A percentile compares a stretch with the other conserved stretches of the same genome.
phyloP scores from a whole-genome alignment of 2,329 filamentous ascomycete species.

The Juglanconis oblonga region DNA sequence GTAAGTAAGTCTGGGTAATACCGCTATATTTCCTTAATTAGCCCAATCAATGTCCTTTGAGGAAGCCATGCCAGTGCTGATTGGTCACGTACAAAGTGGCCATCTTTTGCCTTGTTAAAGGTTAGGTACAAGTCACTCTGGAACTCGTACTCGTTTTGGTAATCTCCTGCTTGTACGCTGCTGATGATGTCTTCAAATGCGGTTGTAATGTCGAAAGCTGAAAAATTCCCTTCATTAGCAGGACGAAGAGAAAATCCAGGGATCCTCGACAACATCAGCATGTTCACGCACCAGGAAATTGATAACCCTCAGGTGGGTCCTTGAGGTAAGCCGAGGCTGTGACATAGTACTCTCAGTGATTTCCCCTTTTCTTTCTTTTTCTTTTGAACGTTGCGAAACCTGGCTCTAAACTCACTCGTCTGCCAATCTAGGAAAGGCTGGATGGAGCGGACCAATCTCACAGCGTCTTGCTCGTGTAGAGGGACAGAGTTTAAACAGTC shows the following conservation, averaged over 20 bases:
- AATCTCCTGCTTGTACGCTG: conserved; percentile 1
- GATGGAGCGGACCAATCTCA: conserved; percentile 5
- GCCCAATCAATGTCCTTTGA: not conserved
- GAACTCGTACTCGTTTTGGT: conserved; percentile 10
- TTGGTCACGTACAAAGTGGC: not conserved
- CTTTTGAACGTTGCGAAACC: not conserved
- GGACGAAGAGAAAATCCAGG: not conserved
- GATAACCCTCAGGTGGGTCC: conserved; percentile 1
- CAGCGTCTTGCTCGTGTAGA: conserved; percentile 3
- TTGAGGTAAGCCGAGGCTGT: conserved; percentile 2
- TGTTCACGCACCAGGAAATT: not conserved
- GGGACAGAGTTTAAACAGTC: conserved; percentile 13
- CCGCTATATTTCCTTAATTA: not conserved
- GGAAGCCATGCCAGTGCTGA: not conserved
- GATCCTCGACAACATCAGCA: not conserved
- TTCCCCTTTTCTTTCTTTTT: not conserved
- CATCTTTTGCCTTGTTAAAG: conserved; percentile 8
- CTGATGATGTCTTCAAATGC: conserved; percentile 8
- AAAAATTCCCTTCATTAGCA: not conserved
- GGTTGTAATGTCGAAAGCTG: conserved; percentile 3
- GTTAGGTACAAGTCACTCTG: conserved; percentile 5
- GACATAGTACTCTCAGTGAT: not conserved
- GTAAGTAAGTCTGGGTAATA: conserved; percentile 4
- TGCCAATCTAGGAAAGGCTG: conserved; percentile 7
- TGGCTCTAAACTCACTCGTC: not conserved